Evolutionary conservation across 257 asterid species (phyloP).

Genomic region (Striga asiatica): DNA sequence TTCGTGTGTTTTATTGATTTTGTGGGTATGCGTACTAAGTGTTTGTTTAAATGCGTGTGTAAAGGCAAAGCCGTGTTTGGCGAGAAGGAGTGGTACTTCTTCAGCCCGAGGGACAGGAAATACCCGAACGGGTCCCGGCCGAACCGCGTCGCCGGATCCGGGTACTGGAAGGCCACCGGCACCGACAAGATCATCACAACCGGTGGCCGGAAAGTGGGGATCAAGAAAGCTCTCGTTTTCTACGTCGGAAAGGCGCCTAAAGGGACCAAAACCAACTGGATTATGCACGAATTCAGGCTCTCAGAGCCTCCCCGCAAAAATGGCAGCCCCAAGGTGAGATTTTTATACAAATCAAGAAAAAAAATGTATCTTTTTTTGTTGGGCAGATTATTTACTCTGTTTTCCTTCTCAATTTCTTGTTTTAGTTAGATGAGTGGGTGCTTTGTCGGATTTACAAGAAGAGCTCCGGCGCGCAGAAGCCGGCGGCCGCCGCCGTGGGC

Average conservation of each 20-base stretch:
- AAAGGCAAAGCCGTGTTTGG: slow-evolving; percentile 67
- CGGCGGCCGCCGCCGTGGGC: slow-evolving; percentile 1
- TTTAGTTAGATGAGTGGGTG: slow-evolving; percentile 75
- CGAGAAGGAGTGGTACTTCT: slow-evolving; percentile 78
- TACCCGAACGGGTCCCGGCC: slow-evolving; percentile 85
- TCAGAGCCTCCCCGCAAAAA: slow-evolving; percentile 32
- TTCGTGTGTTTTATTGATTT: no score
- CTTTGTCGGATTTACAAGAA: slow-evolving; percentile 64
- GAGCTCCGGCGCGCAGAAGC: slow-evolving; percentile 31
- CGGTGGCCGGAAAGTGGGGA: slow-evolving; percentile 61
- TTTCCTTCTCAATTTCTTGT: background rate
- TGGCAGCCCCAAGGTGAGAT: slow-evolving; percentile 39
- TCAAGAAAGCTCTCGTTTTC: slow-evolving; percentile 70
- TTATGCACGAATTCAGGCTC: slow-evolving; percentile 76
- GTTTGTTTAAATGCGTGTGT: background rate
- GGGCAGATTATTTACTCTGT: no score
- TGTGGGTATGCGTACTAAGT: background rate
- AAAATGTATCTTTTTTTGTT: no score
- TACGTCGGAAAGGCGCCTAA: slow-evolving; percentile 79
- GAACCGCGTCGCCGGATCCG: slow-evolving; percentile 66
- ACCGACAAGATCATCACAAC: slow-evolving; percentile 53
- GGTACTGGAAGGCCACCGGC: slow-evolving; percentile 89
- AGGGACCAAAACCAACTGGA: slow-evolving; percentile 81
- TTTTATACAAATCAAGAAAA: background rate
- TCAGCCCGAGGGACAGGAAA: slow-evolving; percentile 71